Evolutionary conservation across 2,329 filamentous ascomycete genomes (phyloP).

Genomic region (Alternaria conjuncta): DNA sequence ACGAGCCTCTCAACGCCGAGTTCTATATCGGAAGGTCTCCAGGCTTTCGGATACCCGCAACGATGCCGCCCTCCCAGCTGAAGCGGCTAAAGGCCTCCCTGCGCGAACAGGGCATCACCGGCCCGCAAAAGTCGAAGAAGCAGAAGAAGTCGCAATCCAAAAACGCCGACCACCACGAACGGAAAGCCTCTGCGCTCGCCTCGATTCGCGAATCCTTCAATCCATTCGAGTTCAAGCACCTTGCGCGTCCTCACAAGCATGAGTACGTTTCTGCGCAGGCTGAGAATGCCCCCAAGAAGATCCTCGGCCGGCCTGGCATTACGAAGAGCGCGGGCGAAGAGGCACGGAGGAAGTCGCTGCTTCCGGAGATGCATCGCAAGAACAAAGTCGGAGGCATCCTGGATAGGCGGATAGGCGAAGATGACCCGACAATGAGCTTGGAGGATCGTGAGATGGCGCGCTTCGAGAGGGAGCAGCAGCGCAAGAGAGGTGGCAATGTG

Average conservation of each 20-base stretch:
- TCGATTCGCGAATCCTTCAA: conserved; percentile 96
- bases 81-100: conserved; percentile 94
- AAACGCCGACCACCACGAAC: conserved; percentile 74
- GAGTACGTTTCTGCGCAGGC: conserved; percentile 74
- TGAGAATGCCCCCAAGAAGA: conserved; percentile 58
- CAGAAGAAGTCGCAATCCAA: conserved; percentile 76
- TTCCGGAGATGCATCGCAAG: conserved; percentile 87
- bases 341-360: conserved; percentile 78
- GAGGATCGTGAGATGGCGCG: conserved; percentile 92
- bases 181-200: conserved; percentile 78
- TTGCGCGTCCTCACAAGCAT: conserved; percentile 80
- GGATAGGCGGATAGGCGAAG: conserved; percentile 93
- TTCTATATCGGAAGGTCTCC: background rate
- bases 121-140: conserved; percentile 94
- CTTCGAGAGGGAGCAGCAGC: conserved; percentile 87
- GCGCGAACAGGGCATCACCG: conserved; percentile 85
- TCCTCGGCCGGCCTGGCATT: conserved; percentile 78
- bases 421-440: conserved; percentile 89
- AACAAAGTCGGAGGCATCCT: conserved; percentile 93
- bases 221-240: conserved; percentile 91
- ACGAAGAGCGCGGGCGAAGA: conserved; percentile 88
- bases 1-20: background rate
- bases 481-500: conserved; percentile 76
- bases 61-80: conserved; percentile 93
- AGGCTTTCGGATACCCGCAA: background rate